phyloP scores from a whole-genome alignment of 2,329 filamentous ascomycete species.

The Trichoderma sp. region DNA sequence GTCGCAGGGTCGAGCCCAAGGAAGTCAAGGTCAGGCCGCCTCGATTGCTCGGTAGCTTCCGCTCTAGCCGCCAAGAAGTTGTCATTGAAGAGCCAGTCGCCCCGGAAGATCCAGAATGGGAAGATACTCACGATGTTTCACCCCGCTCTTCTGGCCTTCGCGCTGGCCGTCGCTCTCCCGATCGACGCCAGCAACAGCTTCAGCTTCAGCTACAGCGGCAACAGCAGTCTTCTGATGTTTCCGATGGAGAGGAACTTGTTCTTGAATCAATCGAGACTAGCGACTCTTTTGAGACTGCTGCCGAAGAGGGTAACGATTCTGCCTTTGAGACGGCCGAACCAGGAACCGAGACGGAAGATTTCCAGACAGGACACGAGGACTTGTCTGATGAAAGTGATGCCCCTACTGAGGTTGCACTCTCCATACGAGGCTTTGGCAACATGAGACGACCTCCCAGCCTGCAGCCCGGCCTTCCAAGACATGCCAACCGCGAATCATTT shows the following conservation, averaged over 20 bases:
- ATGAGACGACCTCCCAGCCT: slow-evolving; percentile 43
- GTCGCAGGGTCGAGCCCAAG: slow-evolving; percentile 59
- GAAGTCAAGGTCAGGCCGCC: slow-evolving; percentile 82
- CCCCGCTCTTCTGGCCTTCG: slow-evolving; percentile 24
- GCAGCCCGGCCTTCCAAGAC: slow-evolving; percentile 37
- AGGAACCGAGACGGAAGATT: slow-evolving; percentile 85
- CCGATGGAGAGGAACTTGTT: background rate
- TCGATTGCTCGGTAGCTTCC: slow-evolving; percentile 71
- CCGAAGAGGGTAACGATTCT: slow-evolving; percentile 46
- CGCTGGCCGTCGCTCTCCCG: background rate
- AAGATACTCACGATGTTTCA: slow-evolving; percentile 61
- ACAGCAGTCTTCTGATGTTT: background rate
- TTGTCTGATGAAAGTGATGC: slow-evolving; percentile 64
- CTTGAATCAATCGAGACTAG: slow-evolving; percentile 47
- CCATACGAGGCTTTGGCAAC: slow-evolving; percentile 42
- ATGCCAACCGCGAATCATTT: slow-evolving; percentile 64
- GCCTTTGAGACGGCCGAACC: slow-evolving; percentile 69
- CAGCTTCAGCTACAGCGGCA: background rate
- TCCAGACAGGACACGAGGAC: slow-evolving; percentile 89
- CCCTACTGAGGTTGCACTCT: slow-evolving; percentile 86
- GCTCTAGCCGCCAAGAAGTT: slow-evolving; percentile 74
- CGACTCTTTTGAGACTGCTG: slow-evolving; percentile 77
- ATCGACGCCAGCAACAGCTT: background rate
- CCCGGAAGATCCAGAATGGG: slow-evolving; percentile 78
- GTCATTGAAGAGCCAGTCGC: slow-evolving; percentile 65